These are phyloP conservation scores for Pestalotiopsis sp. DNA, from an alignment of 2,329 filamentous ascomycete species.

Conservation along the genomic window DNA sequence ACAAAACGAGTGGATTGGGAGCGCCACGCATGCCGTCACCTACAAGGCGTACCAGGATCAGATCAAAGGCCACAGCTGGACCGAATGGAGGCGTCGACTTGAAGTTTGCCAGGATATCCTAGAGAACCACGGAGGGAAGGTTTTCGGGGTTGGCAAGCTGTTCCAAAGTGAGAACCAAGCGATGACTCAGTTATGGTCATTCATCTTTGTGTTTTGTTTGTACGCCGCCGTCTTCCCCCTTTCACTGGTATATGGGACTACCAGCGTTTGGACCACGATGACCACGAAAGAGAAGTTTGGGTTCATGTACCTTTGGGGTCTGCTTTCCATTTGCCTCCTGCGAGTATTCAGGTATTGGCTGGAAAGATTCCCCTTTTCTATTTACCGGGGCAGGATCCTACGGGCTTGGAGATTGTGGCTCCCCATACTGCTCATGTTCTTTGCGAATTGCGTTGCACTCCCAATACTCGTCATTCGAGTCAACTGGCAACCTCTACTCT, in stretches of 20 bases:
- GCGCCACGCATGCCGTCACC: not conserved
- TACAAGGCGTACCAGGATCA: not conserved
- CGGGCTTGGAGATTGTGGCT: not conserved
- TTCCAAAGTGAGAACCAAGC: not conserved
- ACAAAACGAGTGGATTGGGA: not conserved
- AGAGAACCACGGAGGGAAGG: not conserved
- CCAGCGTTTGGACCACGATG: not conserved
- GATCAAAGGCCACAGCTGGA: not conserved
- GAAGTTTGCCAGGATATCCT: not conserved
- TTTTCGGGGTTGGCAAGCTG: not conserved
- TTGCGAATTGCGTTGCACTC: not conserved
- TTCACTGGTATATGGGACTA: not conserved
- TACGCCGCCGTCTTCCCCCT: not conserved
- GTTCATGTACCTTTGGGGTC: not conserved
- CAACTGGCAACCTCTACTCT: not conserved
- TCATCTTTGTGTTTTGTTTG: not conserved
- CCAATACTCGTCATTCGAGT: not conserved
- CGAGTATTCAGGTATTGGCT: not conserved
- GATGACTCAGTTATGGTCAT: not conserved
- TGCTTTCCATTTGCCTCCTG: not conserved
- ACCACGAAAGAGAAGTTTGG: not conserved
- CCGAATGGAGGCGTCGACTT: not conserved
- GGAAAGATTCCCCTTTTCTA: no score
- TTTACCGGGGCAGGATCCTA: not conserved
- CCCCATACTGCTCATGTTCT: not conserved